phyloP scores from a whole-genome alignment of 2,329 filamentous ascomycete genomes.

The Orbilia javanica region DNA sequence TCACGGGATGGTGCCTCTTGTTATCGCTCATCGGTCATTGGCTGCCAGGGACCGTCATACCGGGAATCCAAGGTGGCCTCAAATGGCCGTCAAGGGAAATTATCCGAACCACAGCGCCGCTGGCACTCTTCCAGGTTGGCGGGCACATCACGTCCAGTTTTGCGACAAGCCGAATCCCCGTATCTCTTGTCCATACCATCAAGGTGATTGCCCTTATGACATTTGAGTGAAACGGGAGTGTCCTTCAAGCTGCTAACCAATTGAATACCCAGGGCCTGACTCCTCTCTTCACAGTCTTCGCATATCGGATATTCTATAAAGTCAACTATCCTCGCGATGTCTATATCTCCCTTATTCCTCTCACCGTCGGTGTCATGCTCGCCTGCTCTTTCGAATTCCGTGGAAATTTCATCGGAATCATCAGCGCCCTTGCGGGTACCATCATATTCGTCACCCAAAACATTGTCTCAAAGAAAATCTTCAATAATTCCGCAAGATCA shows the following conservation, averaged over 20 bases:
- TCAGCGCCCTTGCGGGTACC: conserved; percentile 89
- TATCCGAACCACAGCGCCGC: conserved; percentile 86
- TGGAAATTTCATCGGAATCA: conserved; percentile 88
- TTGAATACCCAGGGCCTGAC: conserved; percentile 75
- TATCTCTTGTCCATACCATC: conserved; percentile 97
- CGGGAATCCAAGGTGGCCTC: conserved; percentile 86
- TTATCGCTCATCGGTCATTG: conserved; percentile 81
- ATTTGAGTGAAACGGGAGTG: not conserved
- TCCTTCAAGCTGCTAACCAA: conserved; percentile 15
- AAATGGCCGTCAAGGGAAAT: conserved; percentile 83
- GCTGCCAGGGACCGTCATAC: conserved; percentile 76
- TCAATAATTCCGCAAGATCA: conserved; percentile 90
- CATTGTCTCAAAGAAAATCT: conserved; percentile 97
- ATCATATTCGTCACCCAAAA: conserved; percentile 98
- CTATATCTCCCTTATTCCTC: conserved; percentile 87
- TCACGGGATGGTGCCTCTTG: conserved; percentile 86
- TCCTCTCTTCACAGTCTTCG: conserved; percentile 92
- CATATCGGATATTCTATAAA: conserved; percentile 88
- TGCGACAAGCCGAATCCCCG: conserved; percentile 92
- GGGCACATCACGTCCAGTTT: conserved; percentile 95
- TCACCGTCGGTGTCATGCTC: conserved; percentile 94
- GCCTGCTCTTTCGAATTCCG: conserved; percentile 93
- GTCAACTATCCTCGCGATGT: conserved; percentile 89
- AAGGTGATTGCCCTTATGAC: conserved; percentile 69
- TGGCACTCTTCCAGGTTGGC: conserved; percentile 91